A percentile compares a stretch with the other conserved stretches of the same genome.
Evolutionary conservation across 164 flowering plant species (phyloP).

Genomic region (grape (Vitis vinifera)): DNA sequence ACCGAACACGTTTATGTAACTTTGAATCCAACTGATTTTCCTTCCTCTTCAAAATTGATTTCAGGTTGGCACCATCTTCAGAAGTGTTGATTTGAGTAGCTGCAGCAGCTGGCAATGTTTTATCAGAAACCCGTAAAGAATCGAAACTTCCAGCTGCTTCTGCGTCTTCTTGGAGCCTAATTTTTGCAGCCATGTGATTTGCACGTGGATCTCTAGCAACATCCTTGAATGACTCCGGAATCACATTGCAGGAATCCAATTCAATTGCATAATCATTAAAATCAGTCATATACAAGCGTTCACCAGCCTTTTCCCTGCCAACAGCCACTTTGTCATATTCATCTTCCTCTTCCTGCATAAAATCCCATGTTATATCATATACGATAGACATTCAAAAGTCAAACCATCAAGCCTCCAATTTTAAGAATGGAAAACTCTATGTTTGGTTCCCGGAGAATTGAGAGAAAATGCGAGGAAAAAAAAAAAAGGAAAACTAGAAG

Average conservation of each 20-base stretch:
- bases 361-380: not conserved
- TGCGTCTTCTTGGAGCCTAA: constrained; percentile 69
- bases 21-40: constrained; percentile 36
- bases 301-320: constrained; percentile 60
- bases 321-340: constrained; percentile 80
- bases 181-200: constrained; percentile 64
- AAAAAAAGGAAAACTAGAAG: no score
- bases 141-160: constrained; percentile 35
- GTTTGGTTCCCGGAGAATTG: no score
- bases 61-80: constrained; percentile 38
- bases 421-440: not conserved
- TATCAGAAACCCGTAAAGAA: constrained; percentile 33
- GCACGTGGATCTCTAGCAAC: constrained; percentile 74
- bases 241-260: constrained; percentile 31
- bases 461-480: no score
- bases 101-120: constrained; percentile 1
- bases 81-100: constrained; percentile 14
- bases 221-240: constrained; percentile 48
- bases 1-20: constrained; percentile 76
- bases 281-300: constrained; percentile 60
- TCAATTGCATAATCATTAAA: constrained; percentile 42
- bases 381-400: not conserved
- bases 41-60: constrained; percentile 78
- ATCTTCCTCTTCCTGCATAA: constrained; percentile 92
- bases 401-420: not conserved